phyloP scores from a whole-genome alignment of 2,329 filamentous ascomycete species.

The Chaetomium sp. region DNA sequence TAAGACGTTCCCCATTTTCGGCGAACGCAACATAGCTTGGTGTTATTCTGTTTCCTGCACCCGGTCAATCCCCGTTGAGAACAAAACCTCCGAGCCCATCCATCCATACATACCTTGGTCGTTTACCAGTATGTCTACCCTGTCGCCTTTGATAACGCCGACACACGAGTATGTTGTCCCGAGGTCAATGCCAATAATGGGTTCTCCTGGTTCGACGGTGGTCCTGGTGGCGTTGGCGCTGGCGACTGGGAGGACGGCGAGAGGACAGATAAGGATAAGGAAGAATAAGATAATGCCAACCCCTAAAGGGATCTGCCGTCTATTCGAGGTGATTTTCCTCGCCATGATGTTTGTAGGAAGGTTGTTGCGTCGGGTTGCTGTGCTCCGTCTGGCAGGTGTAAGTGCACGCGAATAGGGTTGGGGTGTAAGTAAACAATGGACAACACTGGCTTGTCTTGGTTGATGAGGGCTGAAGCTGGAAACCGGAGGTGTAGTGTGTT shows the following conservation, averaged over 20 bases:
- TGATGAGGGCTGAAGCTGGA: too few relatives aligned
- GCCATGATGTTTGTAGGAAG: slow-evolving; percentile 9
- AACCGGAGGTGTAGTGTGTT: not conserved
- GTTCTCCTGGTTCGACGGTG: slow-evolving; percentile 24
- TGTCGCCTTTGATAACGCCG: slow-evolving; percentile 90
- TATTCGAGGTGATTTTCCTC: not conserved
- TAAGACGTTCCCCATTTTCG: slow-evolving; percentile 84
- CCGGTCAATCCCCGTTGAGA: not conserved
- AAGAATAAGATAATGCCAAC: slow-evolving; percentile 31
- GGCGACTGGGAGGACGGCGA: slow-evolving; percentile 27
- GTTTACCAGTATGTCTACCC: slow-evolving; percentile 92
- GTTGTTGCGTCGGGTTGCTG: not conserved
- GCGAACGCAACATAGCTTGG: slow-evolving; percentile 96
- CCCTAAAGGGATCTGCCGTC: slow-evolving; percentile 20
- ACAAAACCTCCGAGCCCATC: too few relatives aligned
- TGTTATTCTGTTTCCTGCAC: slow-evolving; percentile 81
- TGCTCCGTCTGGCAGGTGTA: not conserved
- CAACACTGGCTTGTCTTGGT: not conserved
- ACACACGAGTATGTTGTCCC: slow-evolving; percentile 59
- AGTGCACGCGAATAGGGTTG: not conserved
- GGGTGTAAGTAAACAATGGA: not conserved
- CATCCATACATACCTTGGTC: slow-evolving; percentile 61
- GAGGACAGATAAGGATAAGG: slow-evolving; percentile 31
- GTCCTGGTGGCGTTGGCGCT: slow-evolving; percentile 21
- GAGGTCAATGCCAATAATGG: slow-evolving; percentile 34